phyloP scores from a whole-genome alignment of 2,329 filamentous ascomycete genomes.

The Fusarium protoensiforme region DNA sequence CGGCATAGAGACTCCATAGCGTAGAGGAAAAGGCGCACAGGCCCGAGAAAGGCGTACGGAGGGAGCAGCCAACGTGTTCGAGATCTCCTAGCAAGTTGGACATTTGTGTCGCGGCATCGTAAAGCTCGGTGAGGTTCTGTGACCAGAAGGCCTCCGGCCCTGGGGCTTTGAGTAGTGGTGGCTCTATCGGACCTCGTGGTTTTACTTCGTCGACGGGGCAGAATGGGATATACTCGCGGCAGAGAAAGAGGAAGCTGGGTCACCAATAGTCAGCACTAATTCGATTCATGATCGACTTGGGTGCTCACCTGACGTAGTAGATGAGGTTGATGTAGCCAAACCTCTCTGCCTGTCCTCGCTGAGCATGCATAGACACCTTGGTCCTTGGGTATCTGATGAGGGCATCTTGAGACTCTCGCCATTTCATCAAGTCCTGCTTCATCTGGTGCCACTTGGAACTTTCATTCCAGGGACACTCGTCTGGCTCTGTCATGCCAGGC shows the following conservation, averaged over 20 bases:
- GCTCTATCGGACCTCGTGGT: constrained; percentile 38
- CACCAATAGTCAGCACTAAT: accelerated
- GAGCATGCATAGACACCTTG: constrained; percentile 35
- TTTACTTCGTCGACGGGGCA: constrained; percentile 36
- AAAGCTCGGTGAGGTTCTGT: constrained; percentile 27
- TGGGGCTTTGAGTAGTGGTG: constrained; percentile 30
- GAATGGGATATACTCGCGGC: constrained; percentile 40
- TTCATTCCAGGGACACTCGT: constrained; percentile 33
- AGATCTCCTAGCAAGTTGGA: constrained; percentile 35
- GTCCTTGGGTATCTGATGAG: constrained; percentile 38
- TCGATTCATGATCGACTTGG: background rate
- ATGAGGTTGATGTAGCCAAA: constrained; percentile 42
- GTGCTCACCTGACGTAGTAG: constrained; percentile 37
- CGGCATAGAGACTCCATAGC: constrained; percentile 33
- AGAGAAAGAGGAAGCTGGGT: constrained; percentile 27
- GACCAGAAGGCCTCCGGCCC: constrained; percentile 36
- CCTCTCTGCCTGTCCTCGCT: constrained; percentile 38
- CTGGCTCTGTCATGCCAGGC: constrained; percentile 33
- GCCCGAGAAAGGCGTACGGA: constrained; percentile 36
- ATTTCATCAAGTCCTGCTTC: constrained; percentile 30
- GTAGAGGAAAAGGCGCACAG: constrained; percentile 36
- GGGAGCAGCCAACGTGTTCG: constrained; percentile 29
- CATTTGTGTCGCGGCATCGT: constrained; percentile 37
- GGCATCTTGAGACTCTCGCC: constrained; percentile 27
- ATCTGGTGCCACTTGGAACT: constrained; percentile 35